Base-by-base conservation (phyloP, 108 stramenopile genomes). In the Discostella pseudostelligera region DNA sequence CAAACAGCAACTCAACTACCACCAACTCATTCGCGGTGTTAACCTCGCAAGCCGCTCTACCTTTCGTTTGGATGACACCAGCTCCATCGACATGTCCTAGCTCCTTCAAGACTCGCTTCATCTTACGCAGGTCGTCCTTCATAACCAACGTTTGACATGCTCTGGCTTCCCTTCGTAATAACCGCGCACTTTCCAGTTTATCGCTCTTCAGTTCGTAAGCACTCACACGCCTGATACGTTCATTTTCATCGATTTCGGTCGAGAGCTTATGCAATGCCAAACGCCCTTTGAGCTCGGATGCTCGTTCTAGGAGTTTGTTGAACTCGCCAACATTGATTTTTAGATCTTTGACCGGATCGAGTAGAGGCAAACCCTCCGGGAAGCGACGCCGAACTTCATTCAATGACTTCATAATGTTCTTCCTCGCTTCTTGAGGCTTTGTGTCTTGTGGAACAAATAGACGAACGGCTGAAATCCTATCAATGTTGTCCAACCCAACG, bases 11-110 rank as follows among this genome's bases (percentile, higher is more conserved):
- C 74, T 99, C 98, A 2, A 96, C 96, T 14, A 97, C 88, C 16
- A 99, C 92, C 26, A 99, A 85, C 76, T 98, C 99, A 66, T 99
- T 87, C 19, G 93, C 94, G 4, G 97, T 97, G 69, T 97, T 97
- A 67, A 99, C 83, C 78, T 99, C 99, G 64, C 97, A 98, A 7
- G 97, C 98, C n/a, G 96, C 93, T 37, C 97, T 76, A 19, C 99
- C 99, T 73, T 99, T 99, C 16, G 96, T 90, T 69, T 96, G 93
- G 59, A 99, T 94, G 44, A 99, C 96, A 7, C 89, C 96, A 12
- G 93, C 83, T 32, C 81, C 77, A 74, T 97, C 92, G 8, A 96
- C 95, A 71, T 98, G 95, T 13, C 97, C 98, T 21, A 99, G 85
- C 28, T 92, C 80, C 24, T 88, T 91, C 60, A 99, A 80, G 12